Evolutionary conservation across 1,284 basidiomycete genomes (phyloP).

Genomic region (Puccinia novopanici): DNA sequence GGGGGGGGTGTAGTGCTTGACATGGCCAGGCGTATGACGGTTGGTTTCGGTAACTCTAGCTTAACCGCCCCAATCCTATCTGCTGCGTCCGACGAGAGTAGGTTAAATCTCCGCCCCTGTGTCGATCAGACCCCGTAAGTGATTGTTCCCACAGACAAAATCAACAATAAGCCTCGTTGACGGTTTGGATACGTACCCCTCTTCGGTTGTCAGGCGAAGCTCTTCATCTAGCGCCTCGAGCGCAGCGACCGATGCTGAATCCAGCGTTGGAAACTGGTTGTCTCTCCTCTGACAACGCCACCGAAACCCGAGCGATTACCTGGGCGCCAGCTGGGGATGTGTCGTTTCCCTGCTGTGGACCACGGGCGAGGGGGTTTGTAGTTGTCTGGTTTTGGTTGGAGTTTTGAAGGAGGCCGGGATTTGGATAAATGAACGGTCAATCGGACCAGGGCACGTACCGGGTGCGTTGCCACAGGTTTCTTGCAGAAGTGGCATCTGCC

Average conservation of each 20-base stretch:
- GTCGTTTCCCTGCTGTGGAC: neutral
- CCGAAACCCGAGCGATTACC: neutral
- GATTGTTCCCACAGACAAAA: neutral
- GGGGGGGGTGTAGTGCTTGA: neutral
- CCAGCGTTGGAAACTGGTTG: neutral
- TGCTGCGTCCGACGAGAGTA: neutral
- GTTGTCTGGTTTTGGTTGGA: neutral
- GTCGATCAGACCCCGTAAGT: neutral
- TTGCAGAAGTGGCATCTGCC: constrained; percentile 28
- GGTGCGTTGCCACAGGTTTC: neutral
- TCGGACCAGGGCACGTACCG: neutral
- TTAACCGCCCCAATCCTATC: neutral
- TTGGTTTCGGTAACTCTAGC: neutral
- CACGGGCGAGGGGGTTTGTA: neutral
- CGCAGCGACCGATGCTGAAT: neutral
- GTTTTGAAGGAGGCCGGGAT: constrained; percentile 3
- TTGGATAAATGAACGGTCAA: neutral
- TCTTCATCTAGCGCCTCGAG: neutral
- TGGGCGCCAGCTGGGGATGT: too few species aligned
- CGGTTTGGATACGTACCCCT: neutral
- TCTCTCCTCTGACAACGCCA: neutral
- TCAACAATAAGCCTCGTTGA: neutral
- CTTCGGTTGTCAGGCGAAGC: neutral
- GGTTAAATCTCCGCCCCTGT: neutral
- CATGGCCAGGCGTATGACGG: neutral